Base-by-base conservation (phyloP, 2,329 filamentous ascomycete species). In the Diaporthe citri region DNA sequence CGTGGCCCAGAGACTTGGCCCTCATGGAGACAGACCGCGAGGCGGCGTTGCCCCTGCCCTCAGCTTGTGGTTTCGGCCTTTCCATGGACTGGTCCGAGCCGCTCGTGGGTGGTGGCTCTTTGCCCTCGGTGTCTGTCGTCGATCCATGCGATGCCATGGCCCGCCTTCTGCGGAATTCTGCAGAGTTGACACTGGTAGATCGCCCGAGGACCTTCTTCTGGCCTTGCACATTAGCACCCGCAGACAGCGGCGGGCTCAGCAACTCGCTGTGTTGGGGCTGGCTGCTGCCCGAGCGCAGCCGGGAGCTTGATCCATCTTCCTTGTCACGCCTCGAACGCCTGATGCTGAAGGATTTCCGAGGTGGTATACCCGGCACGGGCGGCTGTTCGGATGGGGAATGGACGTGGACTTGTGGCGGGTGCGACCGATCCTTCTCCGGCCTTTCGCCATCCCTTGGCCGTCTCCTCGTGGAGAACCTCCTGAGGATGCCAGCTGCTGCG, bases 171-270 rank as follows among this genome's bases (percentile, higher is more conserved):
- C 94, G 90, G 76, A 95, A 92, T 77, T 97, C 95, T 39, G 93
- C 95, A 2, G 95, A 97, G 80, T 96, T 97, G 72, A 98, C 96
- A 81, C 96, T 98, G 12, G 96, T 95, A 9, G 95, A 98, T 77
- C 96, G 91, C 48, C 94, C 95, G 25, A 98, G 87, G 13, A 92
- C 92, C 78, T 93, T 93, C 64, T 90, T 92, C 71, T 89, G 89
- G 59, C 90, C 89, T 28, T 91, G 87, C 66, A 86, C 85, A 72
- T 83, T 80, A 39, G 85, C 90, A 52, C 91, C 92, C 28, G 89
- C 88, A 9, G 92, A 90, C 77, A 89, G 84, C 1, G 94, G 94
- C 0, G 95, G 94, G 75, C 93, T 93, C 17, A 97, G 89, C 20
- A 97, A 88, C 75, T 96, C 95, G 75, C 93, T 91, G 78, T 96